These are phyloP conservation scores for Echeveria elegans DNA, from an alignment of 164 flowering plant genomes.

Conservation along the genomic window DNA sequence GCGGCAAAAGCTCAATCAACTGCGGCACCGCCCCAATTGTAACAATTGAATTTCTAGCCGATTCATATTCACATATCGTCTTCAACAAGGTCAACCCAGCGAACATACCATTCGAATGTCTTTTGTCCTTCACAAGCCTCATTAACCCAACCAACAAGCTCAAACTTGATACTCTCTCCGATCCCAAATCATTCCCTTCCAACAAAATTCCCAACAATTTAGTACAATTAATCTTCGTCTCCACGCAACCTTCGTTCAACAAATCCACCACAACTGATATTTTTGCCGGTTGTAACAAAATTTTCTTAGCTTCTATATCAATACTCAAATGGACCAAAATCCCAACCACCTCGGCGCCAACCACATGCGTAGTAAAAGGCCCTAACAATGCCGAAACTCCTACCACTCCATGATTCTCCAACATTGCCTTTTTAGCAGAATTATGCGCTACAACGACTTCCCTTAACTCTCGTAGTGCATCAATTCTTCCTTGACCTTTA, in stretches of 20 bases:
- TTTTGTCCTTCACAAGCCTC: slow-evolving; percentile 67
- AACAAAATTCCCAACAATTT: slow-evolving; percentile 50
- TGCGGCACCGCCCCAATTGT: slow-evolving; percentile 68
- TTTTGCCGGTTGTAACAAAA: slow-evolving; percentile 70
- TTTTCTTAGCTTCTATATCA: slow-evolving; percentile 45
- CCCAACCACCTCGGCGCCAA: slow-evolving; percentile 70
- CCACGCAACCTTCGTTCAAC: slow-evolving; percentile 77
- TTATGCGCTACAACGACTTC: slow-evolving; percentile 45
- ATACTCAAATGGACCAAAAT: slow-evolving; percentile 64
- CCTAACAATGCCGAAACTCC: slow-evolving; percentile 59
- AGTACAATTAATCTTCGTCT: slow-evolving; percentile 76
- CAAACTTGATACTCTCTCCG: slow-evolving; percentile 60
- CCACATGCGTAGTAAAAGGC: slow-evolving; percentile 80
- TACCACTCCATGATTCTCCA: slow-evolving; percentile 56
- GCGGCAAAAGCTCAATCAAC: slow-evolving; percentile 54
- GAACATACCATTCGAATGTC: slow-evolving; percentile 45
- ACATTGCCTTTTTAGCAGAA: slow-evolving; percentile 57
- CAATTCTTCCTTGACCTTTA: slow-evolving; percentile 76
- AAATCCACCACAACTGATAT: slow-evolving; percentile 73
- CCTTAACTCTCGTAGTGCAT: slow-evolving; percentile 63
- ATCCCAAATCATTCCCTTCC: slow-evolving; percentile 48
- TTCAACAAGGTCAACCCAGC: slow-evolving; percentile 61
- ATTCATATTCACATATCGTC: slow-evolving; percentile 40
- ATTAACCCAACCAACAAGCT: slow-evolving; percentile 72
- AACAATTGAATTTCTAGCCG: slow-evolving; percentile 42